Evolutionary conservation across 1,284 basidiomycete species (phyloP).

Genomic region (Psilocybe mexicana): DNA sequence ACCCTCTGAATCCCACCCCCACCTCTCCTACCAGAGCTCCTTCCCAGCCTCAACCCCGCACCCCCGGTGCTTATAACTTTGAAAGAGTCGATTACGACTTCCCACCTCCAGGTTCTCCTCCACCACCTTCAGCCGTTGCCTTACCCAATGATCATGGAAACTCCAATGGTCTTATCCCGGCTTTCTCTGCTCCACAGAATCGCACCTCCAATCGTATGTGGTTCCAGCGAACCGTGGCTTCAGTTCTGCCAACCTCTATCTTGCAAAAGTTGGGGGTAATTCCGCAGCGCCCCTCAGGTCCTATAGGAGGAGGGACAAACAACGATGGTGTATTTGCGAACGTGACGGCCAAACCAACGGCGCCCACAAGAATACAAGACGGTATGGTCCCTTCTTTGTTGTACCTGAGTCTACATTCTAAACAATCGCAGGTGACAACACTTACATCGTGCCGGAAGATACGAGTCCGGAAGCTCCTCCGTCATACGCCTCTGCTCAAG

Average conservation of each 20-base stretch:
- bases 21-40: slow-evolving; percentile 23
- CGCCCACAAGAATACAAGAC: slow-evolving; percentile 58
- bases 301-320: slow-evolving; percentile 71
- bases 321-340: slow-evolving; percentile 98
- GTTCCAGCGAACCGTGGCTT: slow-evolving; percentile 56
- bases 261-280: slow-evolving; percentile 50
- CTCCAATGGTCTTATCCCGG: slow-evolving; percentile 77
- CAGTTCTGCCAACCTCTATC: slow-evolving; percentile 55
- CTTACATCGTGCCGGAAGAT: slow-evolving; percentile 77
- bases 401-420: slow-evolving; percentile 1
- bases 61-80: slow-evolving; percentile 74
- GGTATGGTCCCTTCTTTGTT: slow-evolving; percentile 42
- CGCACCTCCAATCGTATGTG: slow-evolving; percentile 46
- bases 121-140: slow-evolving; percentile 60
- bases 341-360: slow-evolving; percentile 87
- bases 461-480: slow-evolving; percentile 82
- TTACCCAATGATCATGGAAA: slow-evolving; percentile 76
- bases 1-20: slow-evolving; percentile 48
- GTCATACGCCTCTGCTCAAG: slow-evolving; percentile 87
- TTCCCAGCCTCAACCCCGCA: slow-evolving; percentile 21
- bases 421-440: slow-evolving; percentile 60
- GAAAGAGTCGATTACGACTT: slow-evolving; percentile 78
- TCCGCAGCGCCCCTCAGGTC: slow-evolving; percentile 45
- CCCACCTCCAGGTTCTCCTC: slow-evolving; percentile 86
- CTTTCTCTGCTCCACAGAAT: slow-evolving; percentile 40